phyloP scores from a whole-genome alignment of 2,329 filamentous ascomycete genomes.

The Aureobasidium sp. region DNA sequence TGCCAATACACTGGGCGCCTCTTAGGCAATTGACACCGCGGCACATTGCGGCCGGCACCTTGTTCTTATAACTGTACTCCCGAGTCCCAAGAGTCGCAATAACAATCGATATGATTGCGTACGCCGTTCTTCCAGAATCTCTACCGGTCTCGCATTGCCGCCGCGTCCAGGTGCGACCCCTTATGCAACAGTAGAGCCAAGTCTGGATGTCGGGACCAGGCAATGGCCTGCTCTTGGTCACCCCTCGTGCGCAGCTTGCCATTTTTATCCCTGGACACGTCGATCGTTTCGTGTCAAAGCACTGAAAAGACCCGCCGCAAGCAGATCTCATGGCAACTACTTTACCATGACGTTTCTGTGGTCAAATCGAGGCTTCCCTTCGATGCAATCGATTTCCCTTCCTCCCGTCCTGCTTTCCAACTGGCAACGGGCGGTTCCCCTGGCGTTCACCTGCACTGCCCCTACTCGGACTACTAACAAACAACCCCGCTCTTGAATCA shows the following conservation, averaged over 20 bases:
- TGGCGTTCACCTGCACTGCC: conserved; percentile 11
- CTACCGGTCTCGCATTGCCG: neutral
- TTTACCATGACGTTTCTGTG: conserved; percentile 1
- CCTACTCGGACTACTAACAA: neutral
- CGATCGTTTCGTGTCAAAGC: conserved; percentile 11
- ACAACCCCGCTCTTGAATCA: neutral
- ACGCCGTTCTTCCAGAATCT: conserved; percentile 8
- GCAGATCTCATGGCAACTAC: neutral
- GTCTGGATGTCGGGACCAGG: conserved; percentile 3
- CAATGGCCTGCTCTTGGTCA: conserved; percentile 9
- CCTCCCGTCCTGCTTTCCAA: neutral
- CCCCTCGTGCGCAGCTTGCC: conserved; percentile 7
- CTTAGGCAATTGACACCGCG: neutral
- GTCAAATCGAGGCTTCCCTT: neutral
- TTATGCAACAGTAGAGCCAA: conserved; percentile 13
- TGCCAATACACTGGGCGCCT: conserved; percentile 9
- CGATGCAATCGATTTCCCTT: conserved; percentile 6
- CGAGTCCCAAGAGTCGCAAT: neutral
- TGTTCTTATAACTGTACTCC: neutral
- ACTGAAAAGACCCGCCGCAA: neutral
- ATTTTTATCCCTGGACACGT: conserved; percentile 6
- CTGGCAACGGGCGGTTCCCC: conserved; percentile 5
- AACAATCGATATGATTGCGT: conserved; percentile 6
- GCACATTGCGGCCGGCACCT: neutral
- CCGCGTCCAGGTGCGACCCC: conserved; percentile 3